phyloP scores from a whole-genome alignment of 495 filamentous ascomycete species.

The Neurospora sp. region DNA sequence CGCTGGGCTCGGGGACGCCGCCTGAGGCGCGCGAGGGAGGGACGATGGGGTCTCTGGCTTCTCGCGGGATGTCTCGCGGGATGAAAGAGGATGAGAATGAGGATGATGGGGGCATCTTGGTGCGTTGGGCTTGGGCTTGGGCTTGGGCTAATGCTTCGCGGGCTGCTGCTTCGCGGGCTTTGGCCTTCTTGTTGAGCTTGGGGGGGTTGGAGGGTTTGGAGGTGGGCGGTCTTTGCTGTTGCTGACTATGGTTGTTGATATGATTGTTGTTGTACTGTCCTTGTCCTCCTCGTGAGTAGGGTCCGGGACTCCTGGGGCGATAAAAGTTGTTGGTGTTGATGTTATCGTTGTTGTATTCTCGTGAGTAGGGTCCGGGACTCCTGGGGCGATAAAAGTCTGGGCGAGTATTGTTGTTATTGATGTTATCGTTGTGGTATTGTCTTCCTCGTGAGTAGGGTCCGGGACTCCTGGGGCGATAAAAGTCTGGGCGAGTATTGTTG shows the following conservation, averaged over 20 bases:
- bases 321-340: too few species aligned
- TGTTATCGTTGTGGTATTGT: neutral
- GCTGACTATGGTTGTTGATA: neutral
- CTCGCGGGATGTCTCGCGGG: neutral
- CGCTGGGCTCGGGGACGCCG: conserved; percentile 37
- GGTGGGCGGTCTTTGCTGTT: neutral
- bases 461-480: neutral
- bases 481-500: neutral
- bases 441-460: neutral
- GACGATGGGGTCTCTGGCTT: conserved; percentile 13
- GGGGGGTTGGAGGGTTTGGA: neutral
- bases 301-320: too few species aligned
- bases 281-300: too few species aligned
- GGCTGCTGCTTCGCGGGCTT: neutral
- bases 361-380: neutral
- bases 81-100: neutral
- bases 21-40: conserved; percentile 34
- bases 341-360: neutral
- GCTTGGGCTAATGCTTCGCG: neutral
- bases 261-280: neutral
- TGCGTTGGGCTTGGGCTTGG: neutral
- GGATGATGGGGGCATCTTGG: neutral
- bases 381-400: neutral
- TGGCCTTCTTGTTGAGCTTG: neutral
- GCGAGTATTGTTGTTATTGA: neutral